Evolutionary conservation across 331 rosid genomes (phyloP), one percentile per base, ranked within the genome.

Genomic region (Phaseolus coccineus): DNA sequence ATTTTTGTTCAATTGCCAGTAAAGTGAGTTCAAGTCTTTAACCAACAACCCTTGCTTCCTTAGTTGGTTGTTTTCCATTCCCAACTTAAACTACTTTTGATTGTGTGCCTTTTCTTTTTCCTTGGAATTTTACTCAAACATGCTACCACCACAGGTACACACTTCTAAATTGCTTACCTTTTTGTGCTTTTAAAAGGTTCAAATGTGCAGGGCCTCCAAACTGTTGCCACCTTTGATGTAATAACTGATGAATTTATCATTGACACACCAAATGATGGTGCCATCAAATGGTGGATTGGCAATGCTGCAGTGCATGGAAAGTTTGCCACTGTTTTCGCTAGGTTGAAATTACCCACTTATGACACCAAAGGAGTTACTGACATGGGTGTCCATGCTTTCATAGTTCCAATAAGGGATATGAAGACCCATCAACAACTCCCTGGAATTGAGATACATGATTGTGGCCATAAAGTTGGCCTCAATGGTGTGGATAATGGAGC

Each of bases 281-380:
- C 99, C 75, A 93, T 95, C 83, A 95, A 93, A 87, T 95, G 99
- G 99, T 95, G 99, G 99, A 95, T 95, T 74, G 99, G 99, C 19
- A 95, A 95, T 83, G 99, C 99, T 58, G 99, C 99, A 2, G 97
- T 93, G 83, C 99, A 95, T 59, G 99, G 99, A 58, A 95, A 95
- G 84, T 90, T 95, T 83, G 97, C 99, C 65, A 77, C 94, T 47
- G 98, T 95, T 78, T 95, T 95, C 61, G 98, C 99, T 11, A 89
- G 89, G 88, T 81, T 95, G 80, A 56, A 88, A 78, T 79, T 95
- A 81, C 99, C 96, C n/a, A 82, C 88, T 62, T 88, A 87, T 80
- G 92, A 87, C 63, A 16, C 80, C 28, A 93, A 87, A 76, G 95
- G 90, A 82, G 66, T 76, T 59, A 78, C 96, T 78, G 99, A 95